Base-by-base conservation (phyloP, 1,284 basidiomycete species). In the Stygiomarasmius scandens region DNA sequence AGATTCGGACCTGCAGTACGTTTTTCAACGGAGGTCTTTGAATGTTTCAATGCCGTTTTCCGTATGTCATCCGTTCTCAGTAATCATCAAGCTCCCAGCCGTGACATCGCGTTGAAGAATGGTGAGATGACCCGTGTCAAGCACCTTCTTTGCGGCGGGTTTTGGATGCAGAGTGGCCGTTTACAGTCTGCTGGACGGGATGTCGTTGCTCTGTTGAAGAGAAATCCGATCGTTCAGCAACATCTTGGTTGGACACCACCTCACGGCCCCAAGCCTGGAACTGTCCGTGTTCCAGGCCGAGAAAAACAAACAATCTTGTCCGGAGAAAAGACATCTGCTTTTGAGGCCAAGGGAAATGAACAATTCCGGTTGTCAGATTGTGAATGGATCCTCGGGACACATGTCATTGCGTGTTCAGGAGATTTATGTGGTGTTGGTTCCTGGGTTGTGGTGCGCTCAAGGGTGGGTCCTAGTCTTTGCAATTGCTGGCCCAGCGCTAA, bases 61-160 rank as follows among this genome's bases (percentile, higher is more conserved):
- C 61, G 66, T 0, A 12, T 49, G 14, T 67, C 66, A 48, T 68
- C 66, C 3, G 58, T 69, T 14, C 48, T 61, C 16, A 64, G 58
- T 16, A 69, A 71, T 51, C 67, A 66, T 29, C 67, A 58, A 8
- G 64, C 68, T 0, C 68, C 68, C 1, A 69, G 73, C 51, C 68
- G 63, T 14, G 71, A 79, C 54, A 78, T 77, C 58, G 72, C 73
- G 0, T 24, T 50, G 0, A 65, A 65, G 16, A 58, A 73, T 22
- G 66, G 64, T 2, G 63, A 63, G 23, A 63, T 72, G 61, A 74
- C 75, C 14, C 56, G 61, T 1, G 59, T 74, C 45, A 72, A 75
- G 51, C 75, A 77, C 50, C 49, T 64, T 2, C 46, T 68, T 0
- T 69, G 64, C 38, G 69, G 73, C 5, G 71, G 74, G 0, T 74